Conservation (phyloP, 768 basidiomycete species). For the Chalciporus sphaerocephalus region DNA sequence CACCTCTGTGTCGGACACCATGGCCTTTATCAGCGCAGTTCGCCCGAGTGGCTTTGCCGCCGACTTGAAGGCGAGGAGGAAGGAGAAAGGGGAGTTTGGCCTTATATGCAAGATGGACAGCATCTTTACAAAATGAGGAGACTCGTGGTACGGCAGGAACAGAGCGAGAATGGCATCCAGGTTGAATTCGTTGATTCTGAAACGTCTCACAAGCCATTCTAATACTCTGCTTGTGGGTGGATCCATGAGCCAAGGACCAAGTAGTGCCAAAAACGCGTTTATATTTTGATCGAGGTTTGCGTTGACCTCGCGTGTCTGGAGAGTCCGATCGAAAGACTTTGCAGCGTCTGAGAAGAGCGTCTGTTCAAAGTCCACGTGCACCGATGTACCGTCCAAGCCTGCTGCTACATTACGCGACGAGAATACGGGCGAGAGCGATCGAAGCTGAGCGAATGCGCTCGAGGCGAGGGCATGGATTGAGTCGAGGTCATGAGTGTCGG, state of each 20-base stretch:
- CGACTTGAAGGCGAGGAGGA: constrained; percentile 72
- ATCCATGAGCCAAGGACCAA: constrained; percentile 82
- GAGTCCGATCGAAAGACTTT: constrained; percentile 72
- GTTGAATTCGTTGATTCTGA: constrained; percentile 95
- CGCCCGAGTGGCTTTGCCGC: constrained; percentile 74
- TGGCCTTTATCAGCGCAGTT: constrained; percentile 66
- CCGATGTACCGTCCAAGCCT: constrained; percentile 14
- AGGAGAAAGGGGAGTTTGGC: constrained; percentile 57
- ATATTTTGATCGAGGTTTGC: constrained; percentile 60
- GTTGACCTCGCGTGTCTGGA: constrained; percentile 59
- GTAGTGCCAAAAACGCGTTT: constrained; percentile 55
- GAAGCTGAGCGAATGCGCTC: constrained; percentile 74
- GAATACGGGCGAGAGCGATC: constrained; percentile 55
- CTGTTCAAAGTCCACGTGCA: constrained; percentile 51
- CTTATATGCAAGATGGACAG: constrained; percentile 79
- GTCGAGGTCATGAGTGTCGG: constrained; percentile 83
- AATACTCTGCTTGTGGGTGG: constrained; percentile 76
- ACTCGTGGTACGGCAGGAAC: constrained; percentile 94
- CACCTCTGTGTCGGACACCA: constrained; percentile 66
- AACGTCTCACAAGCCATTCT: constrained; percentile 93
- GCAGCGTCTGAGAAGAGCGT: constrained; percentile 77
- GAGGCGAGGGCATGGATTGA: constrained; percentile 75
- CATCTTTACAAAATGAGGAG: constrained; percentile 92
- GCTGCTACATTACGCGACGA: constrained; percentile 11
- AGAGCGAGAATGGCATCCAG: constrained; percentile 68